These are phyloP conservation scores for Rutstroemia sp. DNA, from an alignment of 2,329 filamentous ascomycete genomes.

Conservation along the genomic window DNA sequence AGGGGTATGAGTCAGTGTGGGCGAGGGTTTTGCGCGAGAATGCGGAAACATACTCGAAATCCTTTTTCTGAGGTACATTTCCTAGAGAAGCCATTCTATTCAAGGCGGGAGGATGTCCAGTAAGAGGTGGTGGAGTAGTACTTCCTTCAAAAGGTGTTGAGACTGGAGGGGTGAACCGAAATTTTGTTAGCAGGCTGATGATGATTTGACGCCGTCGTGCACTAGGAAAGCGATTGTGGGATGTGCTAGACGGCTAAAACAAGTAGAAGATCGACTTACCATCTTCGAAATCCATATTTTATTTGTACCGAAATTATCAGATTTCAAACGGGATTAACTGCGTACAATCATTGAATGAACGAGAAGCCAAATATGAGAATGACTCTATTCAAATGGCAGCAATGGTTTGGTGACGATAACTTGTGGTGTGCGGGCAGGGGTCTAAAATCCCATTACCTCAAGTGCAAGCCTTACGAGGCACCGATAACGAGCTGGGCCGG, in stretches of 20 bases:
- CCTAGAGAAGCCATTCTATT: slow-evolving; percentile 26
- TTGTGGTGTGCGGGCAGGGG: too few relatives aligned
- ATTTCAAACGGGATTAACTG: too few relatives aligned
- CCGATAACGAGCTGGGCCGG: too few relatives aligned
- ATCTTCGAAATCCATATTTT: slow-evolving; percentile 5
- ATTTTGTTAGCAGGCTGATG: slow-evolving; percentile 14
- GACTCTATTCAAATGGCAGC: too few relatives aligned
- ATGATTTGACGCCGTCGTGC: neutral
- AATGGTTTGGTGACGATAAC: too few relatives aligned
- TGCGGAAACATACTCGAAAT: slow-evolving; percentile 24
- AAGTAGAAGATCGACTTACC: neutral
- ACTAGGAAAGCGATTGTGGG: neutral
- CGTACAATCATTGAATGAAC: too few relatives aligned
- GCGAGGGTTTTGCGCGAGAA: neutral
- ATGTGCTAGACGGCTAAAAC: neutral
- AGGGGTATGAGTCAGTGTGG: slow-evolving; percentile 18
- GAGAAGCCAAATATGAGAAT: too few relatives aligned
- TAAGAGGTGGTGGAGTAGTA: slow-evolving; percentile 25
- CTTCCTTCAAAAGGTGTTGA: slow-evolving; percentile 21
- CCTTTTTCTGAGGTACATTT: slow-evolving; percentile 18
- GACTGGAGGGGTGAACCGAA: slow-evolving; percentile 7
- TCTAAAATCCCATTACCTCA: too few relatives aligned
- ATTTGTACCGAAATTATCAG: neutral
- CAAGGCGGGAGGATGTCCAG: slow-evolving; percentile 23
- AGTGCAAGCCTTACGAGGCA: too few relatives aligned